Base-by-base conservation (phyloP, 2,329 filamentous ascomycete genomes). In the Xylaria polymorpha region DNA sequence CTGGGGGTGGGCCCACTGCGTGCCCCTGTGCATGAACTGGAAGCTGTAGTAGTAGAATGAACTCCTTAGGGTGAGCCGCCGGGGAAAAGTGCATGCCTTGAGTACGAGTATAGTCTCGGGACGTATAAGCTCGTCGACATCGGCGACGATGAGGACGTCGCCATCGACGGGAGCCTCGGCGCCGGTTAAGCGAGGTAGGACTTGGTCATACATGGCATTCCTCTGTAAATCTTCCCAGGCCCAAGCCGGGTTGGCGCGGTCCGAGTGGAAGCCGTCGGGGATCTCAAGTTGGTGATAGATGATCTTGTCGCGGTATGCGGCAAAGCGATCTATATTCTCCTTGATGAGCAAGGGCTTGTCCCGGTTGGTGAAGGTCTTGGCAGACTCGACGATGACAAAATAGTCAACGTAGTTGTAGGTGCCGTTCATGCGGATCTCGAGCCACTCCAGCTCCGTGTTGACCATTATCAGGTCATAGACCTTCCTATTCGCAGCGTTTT, bases 381-480 rank as follows among this genome's bases (percentile, higher is more conserved):
- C 77, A 0, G 86, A 84, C 79, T 91, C 89, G 60, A 91, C 83
- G 41, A 91, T 83, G 74, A 91, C 82, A 73, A 90, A 91, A 78
- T 90, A 90, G 79, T 91, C 89, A 68, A 91, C 87, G 50, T 85
- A 79, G 46, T 85, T 78, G 66, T 86, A 85, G 18, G 89, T 83
- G 2, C 86, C 86, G 73, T 88, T 83, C 3, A 91, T 81, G 12
- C 88, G 86, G 57, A 92, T 86, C 77, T 91, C 89, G 50, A 91
- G 82, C 84, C 87, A 89, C 79, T 91, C 89, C 14, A 91, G 81
- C 79, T 91, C 89, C 2, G 83, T 85, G 72, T 88, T 90, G 73
- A 91, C 79, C 82, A 90, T 85, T 73, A 90, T 82, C 1, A 91
- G 81, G 75, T 91, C 89, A 76, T 88, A 89, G 39, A 89, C 80